Evolutionary conservation across 352 stramenopile genomes (phyloP).

Genomic region (Globisporangium middletonii): DNA sequence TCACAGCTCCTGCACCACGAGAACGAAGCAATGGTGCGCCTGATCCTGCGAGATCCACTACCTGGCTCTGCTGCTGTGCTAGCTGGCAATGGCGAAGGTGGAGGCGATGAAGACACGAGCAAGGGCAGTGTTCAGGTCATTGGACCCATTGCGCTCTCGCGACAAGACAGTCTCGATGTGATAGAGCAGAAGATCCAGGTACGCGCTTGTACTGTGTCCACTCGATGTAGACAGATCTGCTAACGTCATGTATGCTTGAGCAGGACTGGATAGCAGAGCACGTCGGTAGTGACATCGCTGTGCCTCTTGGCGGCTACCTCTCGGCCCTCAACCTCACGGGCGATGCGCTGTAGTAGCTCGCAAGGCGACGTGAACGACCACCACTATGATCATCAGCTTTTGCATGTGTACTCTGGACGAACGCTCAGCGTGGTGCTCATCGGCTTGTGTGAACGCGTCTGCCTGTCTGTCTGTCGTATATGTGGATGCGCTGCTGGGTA

Average conservation of each 20-base stretch:
- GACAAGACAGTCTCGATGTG: slow-evolving; percentile 38
- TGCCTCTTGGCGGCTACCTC: slow-evolving; percentile 36
- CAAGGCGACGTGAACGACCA: background rate
- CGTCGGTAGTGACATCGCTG: slow-evolving; percentile 22
- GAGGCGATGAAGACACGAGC: slow-evolving; percentile 1
- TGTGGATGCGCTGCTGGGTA: too few species aligned
- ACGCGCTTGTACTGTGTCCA: background rate
- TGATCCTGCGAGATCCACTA: slow-evolving; percentile 44
- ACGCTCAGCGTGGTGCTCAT: background rate
- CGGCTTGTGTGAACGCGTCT: background rate
- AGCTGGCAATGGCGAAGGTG: slow-evolving; percentile 9
- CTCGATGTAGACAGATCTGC: too few species aligned
- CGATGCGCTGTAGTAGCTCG: slow-evolving; percentile 24
- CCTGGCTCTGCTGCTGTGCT: background rate
- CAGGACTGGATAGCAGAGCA: slow-evolving; percentile 44
- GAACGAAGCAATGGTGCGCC: slow-evolving; percentile 37
- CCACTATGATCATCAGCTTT: background rate
- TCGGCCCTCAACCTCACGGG: slow-evolving; percentile 43
- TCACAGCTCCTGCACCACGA: slow-evolving; percentile 33
- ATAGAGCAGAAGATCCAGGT: slow-evolving; percentile 63
- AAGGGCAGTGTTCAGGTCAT: slow-evolving; percentile 23
- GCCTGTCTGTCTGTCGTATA: too few species aligned
- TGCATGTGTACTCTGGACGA: too few species aligned
- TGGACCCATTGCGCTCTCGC: slow-evolving; percentile 39
- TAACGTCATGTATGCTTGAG: background rate